Conservation (phyloP, 2,329 filamentous ascomycete genomes). For the Colletotrichum cuscutae region DNA sequence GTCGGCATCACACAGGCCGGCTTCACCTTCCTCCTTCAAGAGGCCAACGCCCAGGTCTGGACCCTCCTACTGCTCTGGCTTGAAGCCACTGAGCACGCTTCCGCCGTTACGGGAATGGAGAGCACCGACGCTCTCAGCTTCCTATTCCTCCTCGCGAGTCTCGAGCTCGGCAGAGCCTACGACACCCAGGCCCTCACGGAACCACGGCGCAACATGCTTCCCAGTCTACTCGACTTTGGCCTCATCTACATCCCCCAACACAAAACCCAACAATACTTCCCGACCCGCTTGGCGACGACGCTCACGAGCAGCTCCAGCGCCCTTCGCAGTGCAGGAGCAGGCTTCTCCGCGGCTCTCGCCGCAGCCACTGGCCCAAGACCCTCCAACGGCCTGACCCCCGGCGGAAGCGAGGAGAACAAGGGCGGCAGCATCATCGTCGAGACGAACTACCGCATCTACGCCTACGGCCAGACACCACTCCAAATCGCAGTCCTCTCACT, state of each 20-base stretch:
- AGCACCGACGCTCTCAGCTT: slow-evolving; percentile 95
- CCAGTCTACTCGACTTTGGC: slow-evolving; percentile 90
- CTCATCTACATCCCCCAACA: slow-evolving; percentile 80
- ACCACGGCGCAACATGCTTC: slow-evolving; percentile 88
- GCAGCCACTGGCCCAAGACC: slow-evolving; percentile 47
- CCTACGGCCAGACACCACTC: slow-evolving; percentile 92
- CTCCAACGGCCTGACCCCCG: slow-evolving; percentile 46
- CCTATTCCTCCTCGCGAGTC: slow-evolving; percentile 91
- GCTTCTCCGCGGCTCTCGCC: slow-evolving; percentile 74
- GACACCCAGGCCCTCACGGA: slow-evolving; percentile 85
- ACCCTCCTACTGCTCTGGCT: slow-evolving; percentile 93
- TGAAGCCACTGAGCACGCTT: slow-evolving; percentile 77
- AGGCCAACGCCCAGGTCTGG: slow-evolving; percentile 97
- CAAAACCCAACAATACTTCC: slow-evolving; percentile 77
- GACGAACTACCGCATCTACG: slow-evolving; percentile 97
- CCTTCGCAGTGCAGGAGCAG: slow-evolving; percentile 75
- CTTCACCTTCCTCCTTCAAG: slow-evolving; percentile 94
- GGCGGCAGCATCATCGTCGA: slow-evolving; percentile 91
- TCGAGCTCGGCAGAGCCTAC: slow-evolving; percentile 92
- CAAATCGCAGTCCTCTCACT: slow-evolving; percentile 94
- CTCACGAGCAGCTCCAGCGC: slow-evolving; percentile 79
- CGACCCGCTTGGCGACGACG: slow-evolving; percentile 92
- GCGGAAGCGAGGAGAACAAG: slow-evolving; percentile 58
- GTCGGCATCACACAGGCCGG: slow-evolving; percentile 90
- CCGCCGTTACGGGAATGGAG: slow-evolving; percentile 74